Evolutionary conservation across 352 stramenopile species (phyloP), one percentile per base, ranked within the genome.

Genomic region (Pythium apleroticum): DNA sequence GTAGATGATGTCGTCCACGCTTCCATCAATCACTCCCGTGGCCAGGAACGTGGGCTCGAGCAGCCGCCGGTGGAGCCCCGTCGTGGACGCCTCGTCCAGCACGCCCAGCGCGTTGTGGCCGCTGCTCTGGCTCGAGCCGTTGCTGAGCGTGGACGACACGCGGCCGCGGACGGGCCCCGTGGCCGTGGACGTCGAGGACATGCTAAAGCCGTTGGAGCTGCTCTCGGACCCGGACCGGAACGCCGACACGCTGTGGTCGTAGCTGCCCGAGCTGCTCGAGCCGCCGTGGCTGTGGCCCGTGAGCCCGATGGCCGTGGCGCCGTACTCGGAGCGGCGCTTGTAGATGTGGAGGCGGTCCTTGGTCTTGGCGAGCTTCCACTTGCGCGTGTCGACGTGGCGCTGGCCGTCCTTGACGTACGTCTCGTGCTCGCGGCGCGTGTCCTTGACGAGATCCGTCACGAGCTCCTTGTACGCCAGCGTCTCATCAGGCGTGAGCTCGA

Each of bases 261-360:
- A 54, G 37, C 20, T 41, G 24, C 55, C 50, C 19, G 37, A 46
- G 41, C 52, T 46, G 41, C 37, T 45, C 19, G 25, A 25, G 25
- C n/a, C n/a, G 27, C 33, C 33, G 35, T 59, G 20, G 31, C 57
- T 45, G 50, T 46, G 50, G 58, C 65, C 65, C 57, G 57, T 66
- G 53, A 72, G 60, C 3, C 65, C 65, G 60, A 72, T 65, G 5
- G 58, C 57, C 9, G 65, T 49, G n/a, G 65, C 65, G 65, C 65
- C 65, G 20, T 55, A 63, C 41, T 72, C 65, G 25, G 65, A 72
- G 17, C 65, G 65, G 14, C 65, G 65, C 48, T 67, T 67, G 61
- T 89, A 89, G 52, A 83, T 79, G 46, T 91, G 75, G 35, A 91
- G 70, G 20, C 76, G 74, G 15, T 89, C 79, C 52, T 91, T 91